These are phyloP conservation scores for Debaryomyces coudertii DNA, from an alignment of 1,139 yeast species.

Conservation along the genomic window DNA sequence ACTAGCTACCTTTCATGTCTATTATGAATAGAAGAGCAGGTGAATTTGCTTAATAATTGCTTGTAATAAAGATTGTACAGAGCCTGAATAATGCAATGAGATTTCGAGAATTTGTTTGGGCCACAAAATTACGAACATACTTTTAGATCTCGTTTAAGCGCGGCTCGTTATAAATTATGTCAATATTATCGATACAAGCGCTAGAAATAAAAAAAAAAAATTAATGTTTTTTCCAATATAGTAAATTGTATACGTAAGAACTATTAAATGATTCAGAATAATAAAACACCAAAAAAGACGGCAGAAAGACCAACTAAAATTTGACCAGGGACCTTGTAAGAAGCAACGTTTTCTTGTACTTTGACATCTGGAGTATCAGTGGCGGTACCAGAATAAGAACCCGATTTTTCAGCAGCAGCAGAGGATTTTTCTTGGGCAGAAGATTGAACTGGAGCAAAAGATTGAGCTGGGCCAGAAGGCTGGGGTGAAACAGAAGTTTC, in stretches of 20 bases:
- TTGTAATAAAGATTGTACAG: too few species aligned
- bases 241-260: neutral
- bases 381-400: neutral
- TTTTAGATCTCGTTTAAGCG: too few species aligned
- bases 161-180: too few species aligned
- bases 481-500: neutral
- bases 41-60: too few species aligned
- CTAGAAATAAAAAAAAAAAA: neutral
- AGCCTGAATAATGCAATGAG: too few species aligned
- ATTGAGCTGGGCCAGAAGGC: conserved; percentile 4
- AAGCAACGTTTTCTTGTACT: neutral
- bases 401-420: neutral
- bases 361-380: neutral
- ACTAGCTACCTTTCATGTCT: too few species aligned
- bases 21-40: too few species aligned
- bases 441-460: neutral
- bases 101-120: too few species aligned
- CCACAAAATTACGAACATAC: too few species aligned
- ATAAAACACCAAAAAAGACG: neutral
- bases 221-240: neutral
- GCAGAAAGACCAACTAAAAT: neutral
- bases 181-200: too few species aligned
- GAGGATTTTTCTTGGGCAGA: neutral
- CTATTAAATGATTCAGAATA: neutral
- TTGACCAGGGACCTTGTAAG: neutral